Base-by-base conservation (phyloP, 2,329 filamentous ascomycete species). In the Venturia nashicola region DNA sequence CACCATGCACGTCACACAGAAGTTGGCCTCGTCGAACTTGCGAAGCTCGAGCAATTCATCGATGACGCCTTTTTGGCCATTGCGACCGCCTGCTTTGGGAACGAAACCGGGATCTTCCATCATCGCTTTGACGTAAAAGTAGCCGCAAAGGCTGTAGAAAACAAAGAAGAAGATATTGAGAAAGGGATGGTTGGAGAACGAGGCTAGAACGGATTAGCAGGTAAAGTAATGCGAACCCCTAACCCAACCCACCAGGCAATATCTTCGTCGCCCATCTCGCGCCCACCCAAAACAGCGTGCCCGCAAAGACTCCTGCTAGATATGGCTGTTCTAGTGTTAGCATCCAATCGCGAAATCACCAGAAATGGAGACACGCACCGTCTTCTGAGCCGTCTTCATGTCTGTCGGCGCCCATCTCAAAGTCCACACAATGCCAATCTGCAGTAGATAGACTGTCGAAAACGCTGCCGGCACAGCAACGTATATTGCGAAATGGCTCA, bases 1-100 rank as follows among this genome's bases (percentile, higher is more conserved):
- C 69, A 96, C 90, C 92, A 97, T 96, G 78, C 94, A 99, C 59
- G 85, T 85, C 36, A 95, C 87, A 74, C 94, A 99, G 71, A 97
- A 99, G 73, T 96, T 93, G 66, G 87, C 81, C 72, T 97, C 93
- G 72, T 99, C 92, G 73, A 93, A 99, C 71, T 91, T 94, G 86
- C 91, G 94, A 68, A 86, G 74, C 65, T 85, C 83, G 67, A 99
- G 83, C 8, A 99, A 82, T 68, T 96, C 90, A 67, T 95, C 89
- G 69, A 99, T 96, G 65, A 89, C 86, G 48, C 87, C 86, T 74
- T 93, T 91, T 74, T 97, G 93, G 73, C 96, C 89, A 34, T 90
- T 91, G 64, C 95, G 88, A 68, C 92, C 93, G 64, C 88, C 87
- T 70, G 92, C 83, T 75, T 96, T 97, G 44, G 94, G 93, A 36